A percentile compares a stretch with the other conserved stretches of the same genome.
Conservation (phyloP, 352 stramenopile species). For the Phytopythium cucurbitacearum region DNA sequence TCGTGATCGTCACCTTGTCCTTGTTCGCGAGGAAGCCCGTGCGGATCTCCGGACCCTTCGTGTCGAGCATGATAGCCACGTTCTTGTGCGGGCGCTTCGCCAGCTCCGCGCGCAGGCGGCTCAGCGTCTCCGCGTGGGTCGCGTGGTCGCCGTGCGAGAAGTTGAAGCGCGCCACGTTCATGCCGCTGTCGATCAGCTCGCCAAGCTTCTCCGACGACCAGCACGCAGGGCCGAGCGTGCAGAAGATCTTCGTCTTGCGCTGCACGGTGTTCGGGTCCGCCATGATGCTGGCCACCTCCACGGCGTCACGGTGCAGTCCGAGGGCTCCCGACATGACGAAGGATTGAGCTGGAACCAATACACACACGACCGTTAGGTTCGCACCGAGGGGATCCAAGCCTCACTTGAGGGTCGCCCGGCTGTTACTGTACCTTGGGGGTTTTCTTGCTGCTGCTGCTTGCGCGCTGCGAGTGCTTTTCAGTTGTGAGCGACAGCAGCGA, state of each 20-base stretch:
- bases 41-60: slow-evolving; percentile 96
- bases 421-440: too few relatives aligned
- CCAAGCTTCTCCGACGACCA: slow-evolving; percentile 95
- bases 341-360: too few relatives aligned
- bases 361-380: too few relatives aligned
- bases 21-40: slow-evolving; percentile 81
- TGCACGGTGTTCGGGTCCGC: slow-evolving; percentile 97
- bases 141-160: slow-evolving; percentile 99
- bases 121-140: slow-evolving; percentile 82
- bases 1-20: slow-evolving; percentile 57
- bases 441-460: too few relatives aligned
- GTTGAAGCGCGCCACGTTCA: slow-evolving; percentile 98
- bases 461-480: too few relatives aligned
- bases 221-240: slow-evolving; percentile 96
- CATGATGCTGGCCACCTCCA: slow-evolving; percentile 91
- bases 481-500: too few relatives aligned
- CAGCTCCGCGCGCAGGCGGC: slow-evolving; percentile 86
- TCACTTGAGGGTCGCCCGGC: too few relatives aligned
- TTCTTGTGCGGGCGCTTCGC: slow-evolving; percentile 60
- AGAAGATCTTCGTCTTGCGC: slow-evolving; percentile 99
- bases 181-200: slow-evolving; percentile 83
- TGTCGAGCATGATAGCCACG: slow-evolving; percentile 95
- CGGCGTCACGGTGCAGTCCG: slow-evolving; percentile 44
- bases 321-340: too few relatives aligned
- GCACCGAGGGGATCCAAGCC: too few relatives aligned